Conservation (phyloP, 371 early-diverging fungal genomes). For the Mucor velutinosus region DNA sequence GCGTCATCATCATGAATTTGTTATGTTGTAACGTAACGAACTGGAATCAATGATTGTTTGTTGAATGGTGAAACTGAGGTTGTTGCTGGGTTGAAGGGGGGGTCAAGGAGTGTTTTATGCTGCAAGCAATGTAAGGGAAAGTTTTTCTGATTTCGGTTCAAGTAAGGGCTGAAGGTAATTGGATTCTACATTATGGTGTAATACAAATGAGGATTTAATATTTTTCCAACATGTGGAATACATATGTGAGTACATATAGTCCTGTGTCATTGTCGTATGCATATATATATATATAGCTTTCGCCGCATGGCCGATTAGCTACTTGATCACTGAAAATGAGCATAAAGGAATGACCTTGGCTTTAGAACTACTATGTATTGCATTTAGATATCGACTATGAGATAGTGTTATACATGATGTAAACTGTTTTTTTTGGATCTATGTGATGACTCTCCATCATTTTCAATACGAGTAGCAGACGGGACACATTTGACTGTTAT, state of each 20-base stretch:
- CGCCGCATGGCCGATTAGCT: background rate
- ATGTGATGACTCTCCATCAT: background rate
- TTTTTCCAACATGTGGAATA: background rate
- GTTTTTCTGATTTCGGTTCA: background rate
- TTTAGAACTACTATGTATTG: background rate
- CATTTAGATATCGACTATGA: background rate
- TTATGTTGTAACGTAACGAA: background rate
- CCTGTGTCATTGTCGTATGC: background rate
- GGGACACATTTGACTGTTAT: background rate
- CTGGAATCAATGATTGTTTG: background rate
- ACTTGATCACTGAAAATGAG: background rate
- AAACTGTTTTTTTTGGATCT: background rate
- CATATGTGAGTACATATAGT: background rate
- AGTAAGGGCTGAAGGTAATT: background rate
- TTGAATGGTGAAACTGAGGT: background rate
- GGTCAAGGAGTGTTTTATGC: background rate
- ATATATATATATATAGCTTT: background rate
- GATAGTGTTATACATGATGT: background rate
- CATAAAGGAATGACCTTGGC: background rate
- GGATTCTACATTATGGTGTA: background rate
- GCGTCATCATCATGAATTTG: background rate
- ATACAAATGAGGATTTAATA: background rate
- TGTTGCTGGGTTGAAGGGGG: background rate
- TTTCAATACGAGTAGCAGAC: background rate
- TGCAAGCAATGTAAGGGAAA: background rate